Percentiles rank a stretch among this genome's conserved stretches.
These are phyloP conservation scores for Mucor mucedo DNA, from an alignment of 371 early-diverging fungal species.

Conservation along the genomic window DNA sequence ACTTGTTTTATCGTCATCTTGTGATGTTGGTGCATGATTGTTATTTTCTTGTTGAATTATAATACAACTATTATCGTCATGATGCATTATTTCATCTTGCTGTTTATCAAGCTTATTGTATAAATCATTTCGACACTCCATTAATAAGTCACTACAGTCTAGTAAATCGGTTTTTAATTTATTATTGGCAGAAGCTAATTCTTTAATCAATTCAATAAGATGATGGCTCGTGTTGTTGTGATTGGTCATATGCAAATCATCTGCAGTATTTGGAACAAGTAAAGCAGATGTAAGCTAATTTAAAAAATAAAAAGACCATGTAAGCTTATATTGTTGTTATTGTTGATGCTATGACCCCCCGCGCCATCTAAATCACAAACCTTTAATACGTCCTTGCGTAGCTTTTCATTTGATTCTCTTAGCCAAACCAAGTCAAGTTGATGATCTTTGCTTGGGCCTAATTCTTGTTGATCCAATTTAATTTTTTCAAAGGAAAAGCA, in stretches of 20 bases:
- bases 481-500: slow-evolving; percentile 38
- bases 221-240: slow-evolving; percentile 20
- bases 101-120: slow-evolving; percentile 6
- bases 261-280: slow-evolving; percentile 26
- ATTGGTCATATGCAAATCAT: slow-evolving; percentile 24
- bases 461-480: slow-evolving; percentile 35
- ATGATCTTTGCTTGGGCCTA: slow-evolving; percentile 21
- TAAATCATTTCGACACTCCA: slow-evolving; percentile 30
- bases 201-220: slow-evolving; percentile 46
- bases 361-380: slow-evolving; percentile 20
- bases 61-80: slow-evolving; percentile 5
- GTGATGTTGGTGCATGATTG: not conserved
- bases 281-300: slow-evolving; percentile 32
- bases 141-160: slow-evolving; percentile 41
- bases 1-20: slow-evolving; percentile 11
- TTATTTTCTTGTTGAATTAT: slow-evolving; percentile 2
- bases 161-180: slow-evolving; percentile 48
- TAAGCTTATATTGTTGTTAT: slow-evolving; percentile 9
- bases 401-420: slow-evolving; percentile 46
- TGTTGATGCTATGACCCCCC: not conserved
- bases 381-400: slow-evolving; percentile 48
- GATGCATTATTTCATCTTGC: slow-evolving; percentile 9
- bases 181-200: slow-evolving; percentile 48
- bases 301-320: not conserved
- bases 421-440: slow-evolving; percentile 38